Conservation (phyloP, 1,284 basidiomycete species). For the Tylopilus sp. region DNA sequence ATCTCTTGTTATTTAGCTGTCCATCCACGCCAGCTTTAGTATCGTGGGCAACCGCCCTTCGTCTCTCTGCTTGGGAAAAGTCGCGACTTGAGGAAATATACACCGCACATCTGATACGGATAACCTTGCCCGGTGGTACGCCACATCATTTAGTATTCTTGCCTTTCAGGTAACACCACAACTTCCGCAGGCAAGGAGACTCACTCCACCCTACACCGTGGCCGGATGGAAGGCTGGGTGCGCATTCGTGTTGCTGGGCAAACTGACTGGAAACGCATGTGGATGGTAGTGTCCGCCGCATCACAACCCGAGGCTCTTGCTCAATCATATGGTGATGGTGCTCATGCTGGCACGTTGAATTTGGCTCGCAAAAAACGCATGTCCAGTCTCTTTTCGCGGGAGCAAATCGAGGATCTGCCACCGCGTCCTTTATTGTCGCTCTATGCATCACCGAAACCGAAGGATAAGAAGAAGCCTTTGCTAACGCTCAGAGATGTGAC, state of each 20-base stretch:
- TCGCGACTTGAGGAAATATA: constrained; percentile 96
- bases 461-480: constrained; percentile 65
- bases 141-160: constrained; percentile 21
- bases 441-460: constrained; percentile 57
- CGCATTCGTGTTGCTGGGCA: constrained; percentile 89
- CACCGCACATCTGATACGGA: constrained; percentile 88
- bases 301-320: constrained; percentile 26
- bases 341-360: constrained; percentile 12
- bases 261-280: constrained; percentile 93
- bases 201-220: constrained; percentile 62
- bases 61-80: constrained; percentile 93
- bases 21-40: constrained; percentile 67
- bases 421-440: constrained; percentile 46
- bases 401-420: constrained; percentile 31
- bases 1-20: constrained; percentile 87
- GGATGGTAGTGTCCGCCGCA: constrained; percentile 72
- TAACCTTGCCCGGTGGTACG: constrained; percentile 55
- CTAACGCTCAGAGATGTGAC: constrained; percentile 55
- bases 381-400: constrained; percentile 62
- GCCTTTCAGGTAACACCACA: constrained; percentile 2
- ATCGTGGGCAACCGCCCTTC: constrained; percentile 90
- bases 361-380: constrained; percentile 56
- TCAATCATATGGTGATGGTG: constrained; percentile 11
- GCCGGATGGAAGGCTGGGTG: constrained; percentile 90
- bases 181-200: constrained; percentile 56